Evolutionary conservation across 257 asterid species (phyloP).

Genomic region (Solanum tacnaense): DNA sequence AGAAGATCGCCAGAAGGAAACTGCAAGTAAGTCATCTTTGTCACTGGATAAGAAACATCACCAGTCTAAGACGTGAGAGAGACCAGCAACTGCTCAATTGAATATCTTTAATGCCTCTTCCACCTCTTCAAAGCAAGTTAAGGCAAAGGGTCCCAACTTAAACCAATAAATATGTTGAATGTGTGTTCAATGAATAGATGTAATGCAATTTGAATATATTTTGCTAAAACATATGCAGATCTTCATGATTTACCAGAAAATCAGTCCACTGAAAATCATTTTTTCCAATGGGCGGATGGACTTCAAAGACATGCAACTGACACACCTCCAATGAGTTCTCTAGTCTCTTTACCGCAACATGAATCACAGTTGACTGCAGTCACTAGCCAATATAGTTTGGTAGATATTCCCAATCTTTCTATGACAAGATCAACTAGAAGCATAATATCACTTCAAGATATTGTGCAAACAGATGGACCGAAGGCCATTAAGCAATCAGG

Average conservation of each 20-base stretch:
- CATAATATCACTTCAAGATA: slow-evolving; percentile 7
- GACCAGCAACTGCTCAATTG: slow-evolving; percentile 27
- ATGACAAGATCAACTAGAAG: slow-evolving; percentile 21
- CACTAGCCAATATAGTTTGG: slow-evolving; percentile 6
- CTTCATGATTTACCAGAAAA: slow-evolving; percentile 22
- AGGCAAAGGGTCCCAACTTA: slow-evolving; percentile 30
- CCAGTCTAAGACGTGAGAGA: slow-evolving; percentile 30
- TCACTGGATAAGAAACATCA: slow-evolving; percentile 29
- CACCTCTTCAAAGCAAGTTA: slow-evolving; percentile 17
- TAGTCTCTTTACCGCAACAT: slow-evolving; percentile 3
- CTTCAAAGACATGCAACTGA: slow-evolving; percentile 16
- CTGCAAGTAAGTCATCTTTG: slow-evolving; percentile 27
- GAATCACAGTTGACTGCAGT: slow-evolving; percentile 6
- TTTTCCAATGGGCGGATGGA: slow-evolving; percentile 21
- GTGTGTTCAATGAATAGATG: background rate
- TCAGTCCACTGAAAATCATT: slow-evolving; percentile 15
- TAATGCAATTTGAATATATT: background rate
- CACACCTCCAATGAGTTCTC: slow-evolving; percentile 12
- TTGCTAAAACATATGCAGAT: slow-evolving; percentile 20
- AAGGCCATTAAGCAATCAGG: slow-evolving; percentile 20
- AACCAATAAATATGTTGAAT: background rate
- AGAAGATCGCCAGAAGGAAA: slow-evolving; percentile 34
- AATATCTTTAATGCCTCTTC: slow-evolving; percentile 11
- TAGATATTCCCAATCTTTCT: slow-evolving; percentile 7
- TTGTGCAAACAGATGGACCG: slow-evolving; percentile 15